Percentiles rank a stretch among this genome's conserved stretches.
phyloP scores from a whole-genome alignment of 441 rosid genomes.

The Syzygium malaccense region DNA sequence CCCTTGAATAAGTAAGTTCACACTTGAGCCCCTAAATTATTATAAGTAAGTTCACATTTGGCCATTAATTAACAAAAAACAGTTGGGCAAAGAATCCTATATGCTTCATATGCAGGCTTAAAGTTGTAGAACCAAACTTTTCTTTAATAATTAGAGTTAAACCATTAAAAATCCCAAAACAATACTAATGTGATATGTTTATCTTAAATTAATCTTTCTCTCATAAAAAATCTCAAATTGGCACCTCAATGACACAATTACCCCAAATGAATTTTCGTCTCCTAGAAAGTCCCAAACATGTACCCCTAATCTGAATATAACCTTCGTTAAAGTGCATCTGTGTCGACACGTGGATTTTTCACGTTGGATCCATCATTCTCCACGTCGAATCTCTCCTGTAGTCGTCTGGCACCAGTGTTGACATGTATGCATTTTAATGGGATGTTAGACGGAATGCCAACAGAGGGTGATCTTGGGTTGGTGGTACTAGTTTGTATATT shows the following conservation, averaged over 20 bases:
- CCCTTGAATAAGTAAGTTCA: background rate
- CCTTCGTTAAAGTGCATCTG: background rate
- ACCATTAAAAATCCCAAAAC: background rate
- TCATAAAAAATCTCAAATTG: background rate
- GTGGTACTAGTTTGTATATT: background rate
- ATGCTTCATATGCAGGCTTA: background rate
- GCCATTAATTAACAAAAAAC: background rate
- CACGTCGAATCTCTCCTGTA: background rate
- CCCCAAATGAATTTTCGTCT: background rate
- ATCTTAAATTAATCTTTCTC: background rate
- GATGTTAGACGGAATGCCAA: background rate
- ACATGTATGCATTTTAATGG: background rate
- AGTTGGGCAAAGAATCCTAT: background rate
- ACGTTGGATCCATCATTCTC: background rate
- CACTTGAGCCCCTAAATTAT: no score
- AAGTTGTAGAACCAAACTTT: background rate
- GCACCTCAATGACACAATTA: background rate
- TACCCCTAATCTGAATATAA: accelerated
- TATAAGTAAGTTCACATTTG: no score
- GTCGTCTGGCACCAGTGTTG: accelerated
- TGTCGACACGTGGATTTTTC: background rate
- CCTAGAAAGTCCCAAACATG: accelerated
- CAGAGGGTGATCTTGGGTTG: background rate
- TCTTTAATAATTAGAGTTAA: background rate
- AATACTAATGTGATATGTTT: accelerated